Conservation (phyloP, 805 yeast species). For the Ogataea saltuana region DNA sequence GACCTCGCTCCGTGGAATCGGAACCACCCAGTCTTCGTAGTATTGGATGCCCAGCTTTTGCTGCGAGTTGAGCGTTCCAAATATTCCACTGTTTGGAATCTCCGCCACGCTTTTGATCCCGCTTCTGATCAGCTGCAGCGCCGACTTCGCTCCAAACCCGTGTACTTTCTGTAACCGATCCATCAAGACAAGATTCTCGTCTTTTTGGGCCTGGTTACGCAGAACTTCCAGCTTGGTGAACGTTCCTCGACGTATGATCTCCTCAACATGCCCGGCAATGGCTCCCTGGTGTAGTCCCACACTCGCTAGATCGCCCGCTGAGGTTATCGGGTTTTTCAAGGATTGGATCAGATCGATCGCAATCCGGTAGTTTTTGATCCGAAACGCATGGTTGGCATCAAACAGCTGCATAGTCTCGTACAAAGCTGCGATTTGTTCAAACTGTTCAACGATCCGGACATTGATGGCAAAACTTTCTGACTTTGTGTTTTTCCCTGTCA, state of each 20-base stretch:
- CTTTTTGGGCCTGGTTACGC: slow-evolving; percentile 14
- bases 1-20: slow-evolving; percentile 49
- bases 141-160: slow-evolving; percentile 50
- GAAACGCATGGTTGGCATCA: slow-evolving; percentile 21
- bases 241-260: slow-evolving; percentile 42
- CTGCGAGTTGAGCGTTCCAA: slow-evolving; percentile 22
- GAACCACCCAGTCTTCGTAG: slow-evolving; percentile 46
- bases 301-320: slow-evolving; percentile 40
- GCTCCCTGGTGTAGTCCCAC: slow-evolving; percentile 44
- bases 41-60: slow-evolving; percentile 45
- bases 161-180: slow-evolving; percentile 41
- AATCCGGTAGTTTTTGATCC: slow-evolving; percentile 37
- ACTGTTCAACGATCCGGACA: slow-evolving; percentile 31
- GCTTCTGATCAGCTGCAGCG: slow-evolving; percentile 42
- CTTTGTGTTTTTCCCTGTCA: neutral
- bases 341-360: slow-evolving; percentile 43
- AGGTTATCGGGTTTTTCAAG: slow-evolving; percentile 31
- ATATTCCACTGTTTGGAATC: slow-evolving; percentile 15
- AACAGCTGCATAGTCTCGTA: slow-evolving; percentile 25
- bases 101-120: slow-evolving; percentile 42
- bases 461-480: slow-evolving; percentile 26
- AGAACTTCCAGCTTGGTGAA: slow-evolving; percentile 23
- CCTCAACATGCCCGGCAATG: slow-evolving; percentile 47
- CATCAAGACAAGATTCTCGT: slow-evolving; percentile 31
- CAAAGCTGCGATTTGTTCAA: slow-evolving; percentile 34